Conservation (phyloP, 2,329 filamentous ascomycete genomes). For the Penicillium sp. region DNA sequence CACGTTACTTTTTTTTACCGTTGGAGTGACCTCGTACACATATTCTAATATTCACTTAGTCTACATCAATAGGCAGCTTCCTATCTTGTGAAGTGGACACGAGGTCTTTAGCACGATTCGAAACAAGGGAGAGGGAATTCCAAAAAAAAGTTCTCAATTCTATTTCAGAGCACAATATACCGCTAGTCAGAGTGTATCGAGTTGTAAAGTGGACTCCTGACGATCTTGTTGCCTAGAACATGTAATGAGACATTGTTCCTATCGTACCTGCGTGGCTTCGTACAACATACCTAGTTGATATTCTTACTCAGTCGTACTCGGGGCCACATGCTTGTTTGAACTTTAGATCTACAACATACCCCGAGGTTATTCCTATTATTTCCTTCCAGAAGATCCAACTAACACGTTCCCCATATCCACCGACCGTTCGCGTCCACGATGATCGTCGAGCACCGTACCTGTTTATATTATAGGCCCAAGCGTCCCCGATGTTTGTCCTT, state of each 20-base stretch:
- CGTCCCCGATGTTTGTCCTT: constrained; percentile 1
- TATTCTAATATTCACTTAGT: not conserved
- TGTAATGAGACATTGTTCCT: not conserved
- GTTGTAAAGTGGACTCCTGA: constrained; percentile 5
- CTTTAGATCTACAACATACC: not conserved
- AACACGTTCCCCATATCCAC: not conserved
- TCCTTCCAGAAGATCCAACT: not conserved
- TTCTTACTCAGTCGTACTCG: not conserved
- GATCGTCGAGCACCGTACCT: not conserved
- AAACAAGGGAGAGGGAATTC: not conserved
- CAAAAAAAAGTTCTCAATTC: not conserved
- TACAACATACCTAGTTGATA: not conserved
- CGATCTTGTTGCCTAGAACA: constrained; percentile 10
- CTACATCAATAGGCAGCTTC: constrained; percentile 1
- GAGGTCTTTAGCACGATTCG: not conserved
- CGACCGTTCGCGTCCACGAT: constrained; percentile 3
- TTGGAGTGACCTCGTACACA: not conserved
- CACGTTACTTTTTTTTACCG: not conserved
- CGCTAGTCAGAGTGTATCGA: not conserved
- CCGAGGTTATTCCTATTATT: not conserved
- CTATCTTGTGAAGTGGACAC: constrained; percentile 6
- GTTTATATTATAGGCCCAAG: not conserved
- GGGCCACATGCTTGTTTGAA: not conserved
- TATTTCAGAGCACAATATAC: not conserved
- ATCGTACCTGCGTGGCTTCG: not conserved